A percentile compares a stretch with the other conserved stretches of the same genome.
phyloP scores from a whole-genome alignment of 192 early-diverging fungal species.

The Dimargaris xerosporica region DNA sequence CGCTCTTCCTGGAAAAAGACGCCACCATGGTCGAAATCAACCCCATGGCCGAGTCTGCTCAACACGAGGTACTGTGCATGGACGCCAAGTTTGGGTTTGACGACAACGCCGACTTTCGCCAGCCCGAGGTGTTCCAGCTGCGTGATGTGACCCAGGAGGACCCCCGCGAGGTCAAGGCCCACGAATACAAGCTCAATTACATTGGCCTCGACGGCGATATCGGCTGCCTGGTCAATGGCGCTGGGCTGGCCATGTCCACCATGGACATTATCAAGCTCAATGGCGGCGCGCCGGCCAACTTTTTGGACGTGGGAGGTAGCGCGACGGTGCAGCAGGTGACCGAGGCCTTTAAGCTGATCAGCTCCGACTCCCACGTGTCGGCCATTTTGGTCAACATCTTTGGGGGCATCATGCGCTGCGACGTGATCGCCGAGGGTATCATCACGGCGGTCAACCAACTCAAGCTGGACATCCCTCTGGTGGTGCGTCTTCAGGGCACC shows the following conservation, averaged over 20 bases:
- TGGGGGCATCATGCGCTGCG: conserved; percentile 99
- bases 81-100: conserved; percentile 99
- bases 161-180: conserved; percentile 89
- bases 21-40: conserved; percentile 99
- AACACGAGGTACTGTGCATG: conserved; percentile 89
- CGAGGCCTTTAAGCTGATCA: conserved; percentile 99
- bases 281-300: conserved; percentile 97
- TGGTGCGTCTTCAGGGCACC: conserved; percentile 90
- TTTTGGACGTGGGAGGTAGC: conserved; percentile 96
- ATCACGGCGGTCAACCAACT: conserved; percentile 87
- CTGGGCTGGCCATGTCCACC: conserved; percentile 97
- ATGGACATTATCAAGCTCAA: conserved; percentile 99
- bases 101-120: conserved; percentile 97
- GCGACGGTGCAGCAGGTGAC: conserved; percentile 90
- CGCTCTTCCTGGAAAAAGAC: conserved; percentile 93
- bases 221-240: conserved; percentile 96
- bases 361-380: conserved; percentile 88
- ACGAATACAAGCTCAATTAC: conserved; percentile 97
- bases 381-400: conserved; percentile 99
- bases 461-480: conserved; percentile 82
- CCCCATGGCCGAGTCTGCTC: conserved; percentile 83
- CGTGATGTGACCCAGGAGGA: conserved; percentile 95
- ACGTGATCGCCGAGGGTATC: conserved; percentile 96
- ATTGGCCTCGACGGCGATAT: conserved; percentile 97
- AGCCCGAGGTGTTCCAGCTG: conserved; percentile 73